These are phyloP conservation scores for Trichosporon faecale DNA, from an alignment of 1,284 basidiomycete genomes.

Conservation along the genomic window DNA sequence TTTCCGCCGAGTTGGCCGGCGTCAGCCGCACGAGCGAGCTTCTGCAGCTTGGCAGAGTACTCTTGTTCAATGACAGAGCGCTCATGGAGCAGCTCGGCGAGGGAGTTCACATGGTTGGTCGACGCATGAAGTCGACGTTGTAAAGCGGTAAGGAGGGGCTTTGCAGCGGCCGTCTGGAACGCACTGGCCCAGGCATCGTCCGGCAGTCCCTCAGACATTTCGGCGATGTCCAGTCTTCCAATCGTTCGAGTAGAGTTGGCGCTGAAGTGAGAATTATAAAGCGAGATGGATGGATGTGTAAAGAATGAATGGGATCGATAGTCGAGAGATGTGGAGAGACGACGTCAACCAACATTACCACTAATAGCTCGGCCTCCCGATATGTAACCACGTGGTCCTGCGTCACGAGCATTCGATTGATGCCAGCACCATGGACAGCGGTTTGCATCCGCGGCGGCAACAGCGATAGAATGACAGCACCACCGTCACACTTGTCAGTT, in stretches of 20 bases:
- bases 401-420: neutral
- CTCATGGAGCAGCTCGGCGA: conserved; percentile 56
- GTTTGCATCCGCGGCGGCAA: conserved; percentile 3
- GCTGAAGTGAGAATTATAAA: neutral
- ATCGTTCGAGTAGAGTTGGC: neutral
- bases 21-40: conserved; percentile 52
- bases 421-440: neutral
- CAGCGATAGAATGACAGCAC: neutral
- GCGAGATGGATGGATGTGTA: neutral
- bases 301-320: neutral
- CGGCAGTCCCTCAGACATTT: conserved; percentile 32
- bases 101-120: conserved; percentile 43
- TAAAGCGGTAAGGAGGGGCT: conserved; percentile 39
- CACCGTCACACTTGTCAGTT: neutral
- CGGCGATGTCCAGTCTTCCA: neutral
- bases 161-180: conserved; percentile 39
- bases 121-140: conserved; percentile 43
- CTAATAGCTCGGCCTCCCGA: no score
- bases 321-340: neutral
- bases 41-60: conserved; percentile 56
- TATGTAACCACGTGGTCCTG: neutral
- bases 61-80: conserved; percentile 53
- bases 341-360: conserved; percentile 10
- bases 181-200: conserved; percentile 45
- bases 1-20: conserved; percentile 36